phyloP scores from a whole-genome alignment of 73 alveolate genomes.

The Durusdinium trenchii region DNA sequence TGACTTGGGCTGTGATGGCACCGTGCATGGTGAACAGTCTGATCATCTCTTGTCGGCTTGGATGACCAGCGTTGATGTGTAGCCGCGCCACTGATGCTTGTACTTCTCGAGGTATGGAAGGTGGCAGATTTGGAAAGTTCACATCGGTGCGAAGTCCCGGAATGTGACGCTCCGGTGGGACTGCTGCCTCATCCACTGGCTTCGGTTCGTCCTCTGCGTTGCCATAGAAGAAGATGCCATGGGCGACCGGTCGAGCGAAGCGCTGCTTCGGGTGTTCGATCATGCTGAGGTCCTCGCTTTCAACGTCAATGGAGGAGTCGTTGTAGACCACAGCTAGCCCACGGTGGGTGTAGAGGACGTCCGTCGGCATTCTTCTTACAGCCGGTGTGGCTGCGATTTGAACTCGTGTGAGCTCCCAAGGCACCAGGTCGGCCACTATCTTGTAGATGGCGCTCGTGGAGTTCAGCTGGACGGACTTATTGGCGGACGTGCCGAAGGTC shows the following conservation, averaged over 20 bases:
- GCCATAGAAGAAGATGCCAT: neutral
- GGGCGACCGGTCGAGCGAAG: neutral
- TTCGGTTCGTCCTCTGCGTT: neutral
- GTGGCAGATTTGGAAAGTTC: neutral
- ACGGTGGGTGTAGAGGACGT: neutral
- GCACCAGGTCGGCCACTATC: neutral
- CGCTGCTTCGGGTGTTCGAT: neutral
- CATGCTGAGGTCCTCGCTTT: neutral
- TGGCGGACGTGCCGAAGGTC: neutral
- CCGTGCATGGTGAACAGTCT: neutral
- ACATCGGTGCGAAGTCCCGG: conserved; percentile 5
- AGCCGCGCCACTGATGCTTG: neutral
- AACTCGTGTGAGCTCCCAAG: neutral
- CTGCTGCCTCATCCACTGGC: neutral
- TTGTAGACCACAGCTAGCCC: neutral
- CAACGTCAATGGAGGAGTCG: neutral
- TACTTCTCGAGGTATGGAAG: neutral
- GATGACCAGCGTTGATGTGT: conserved; percentile 31
- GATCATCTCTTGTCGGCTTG: neutral
- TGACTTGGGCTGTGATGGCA: neutral
- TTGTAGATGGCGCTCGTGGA: neutral
- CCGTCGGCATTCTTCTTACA: neutral
- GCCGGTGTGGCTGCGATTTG: neutral
- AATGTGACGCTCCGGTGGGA: neutral
- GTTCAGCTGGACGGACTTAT: neutral